Evolutionary conservation across 2,329 filamentous ascomycete species (phyloP).

Genomic region (Penicillium occitanis): DNA sequence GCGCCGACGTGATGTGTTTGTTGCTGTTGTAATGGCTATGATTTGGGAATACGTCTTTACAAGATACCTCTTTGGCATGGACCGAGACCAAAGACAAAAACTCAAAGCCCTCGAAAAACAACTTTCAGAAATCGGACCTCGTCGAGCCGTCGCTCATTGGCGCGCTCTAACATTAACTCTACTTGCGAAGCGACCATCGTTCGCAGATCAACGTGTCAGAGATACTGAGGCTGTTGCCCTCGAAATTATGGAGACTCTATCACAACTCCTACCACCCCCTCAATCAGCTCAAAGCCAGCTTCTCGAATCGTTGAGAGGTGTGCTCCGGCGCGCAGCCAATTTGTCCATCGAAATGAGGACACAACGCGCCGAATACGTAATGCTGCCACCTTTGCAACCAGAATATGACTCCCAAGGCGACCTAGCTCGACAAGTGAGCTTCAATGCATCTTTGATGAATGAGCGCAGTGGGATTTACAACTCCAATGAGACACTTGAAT

Average conservation of each 20-base stretch:
- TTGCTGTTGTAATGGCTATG: slow-evolving; percentile 99
- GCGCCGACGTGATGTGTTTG: slow-evolving; percentile 87
- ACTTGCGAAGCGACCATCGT: slow-evolving; percentile 75
- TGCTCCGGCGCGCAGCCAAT: slow-evolving; percentile 83
- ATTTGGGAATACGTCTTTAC: slow-evolving; percentile 99
- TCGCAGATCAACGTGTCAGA: slow-evolving; percentile 75
- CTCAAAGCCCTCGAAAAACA: slow-evolving; percentile 94
- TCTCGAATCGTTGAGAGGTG: slow-evolving; percentile 77
- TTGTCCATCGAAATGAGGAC: slow-evolving; percentile 96
- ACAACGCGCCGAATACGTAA: slow-evolving; percentile 95
- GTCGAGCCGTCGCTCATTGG: slow-evolving; percentile 92
- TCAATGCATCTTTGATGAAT: slow-evolving; percentile 94
- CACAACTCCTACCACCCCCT: slow-evolving; percentile 82
- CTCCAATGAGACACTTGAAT: slow-evolving; percentile 78
- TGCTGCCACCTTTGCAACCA: slow-evolving; percentile 91
- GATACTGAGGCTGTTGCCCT: slow-evolving; percentile 96
- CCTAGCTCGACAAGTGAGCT: slow-evolving; percentile 79
- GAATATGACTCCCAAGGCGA: slow-evolving; percentile 95
- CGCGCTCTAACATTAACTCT: slow-evolving; percentile 91
- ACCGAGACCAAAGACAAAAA: slow-evolving; percentile 94
- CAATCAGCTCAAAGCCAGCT: slow-evolving; percentile 77
- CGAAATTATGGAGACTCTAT: slow-evolving; percentile 81
- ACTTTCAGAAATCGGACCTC: slow-evolving; percentile 81
- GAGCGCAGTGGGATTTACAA: slow-evolving; percentile 72
- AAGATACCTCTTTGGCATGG: slow-evolving; percentile 97